These are phyloP conservation scores for Gastroboletus turbinatus DNA, from an alignment of 1,284 basidiomycete species.

Conservation along the genomic window DNA sequence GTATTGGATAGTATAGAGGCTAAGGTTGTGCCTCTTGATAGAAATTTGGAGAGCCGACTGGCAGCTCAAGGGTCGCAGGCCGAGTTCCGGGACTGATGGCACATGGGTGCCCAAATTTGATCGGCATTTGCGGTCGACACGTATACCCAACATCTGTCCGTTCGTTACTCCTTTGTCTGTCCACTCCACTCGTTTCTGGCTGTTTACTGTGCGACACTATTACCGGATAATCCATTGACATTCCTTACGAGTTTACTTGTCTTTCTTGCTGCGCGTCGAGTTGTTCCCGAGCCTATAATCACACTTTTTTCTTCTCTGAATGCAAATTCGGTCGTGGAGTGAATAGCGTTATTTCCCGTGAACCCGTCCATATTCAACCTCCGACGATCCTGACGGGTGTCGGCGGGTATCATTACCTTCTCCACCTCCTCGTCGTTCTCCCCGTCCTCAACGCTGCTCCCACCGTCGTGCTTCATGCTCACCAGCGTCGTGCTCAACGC, in stretches of 20 bases:
- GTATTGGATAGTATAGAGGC: not conserved
- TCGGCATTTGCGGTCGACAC: conserved; percentile 29
- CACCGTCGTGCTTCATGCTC: conserved; percentile 17
- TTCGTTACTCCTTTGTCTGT: conserved; percentile 35
- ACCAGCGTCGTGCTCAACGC: conserved; percentile 5
- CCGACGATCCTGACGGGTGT: conserved; percentile 25
- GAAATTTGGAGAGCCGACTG: conserved; percentile 87
- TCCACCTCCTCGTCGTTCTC: conserved; percentile 6
- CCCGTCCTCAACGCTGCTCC: conserved; percentile 2
- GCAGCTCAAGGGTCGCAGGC: conserved; percentile 77
- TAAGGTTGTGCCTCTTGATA: conserved; percentile 32
- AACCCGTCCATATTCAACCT: conserved; percentile 28
- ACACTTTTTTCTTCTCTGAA: conserved; percentile 12
- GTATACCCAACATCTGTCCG: conserved; percentile 36
- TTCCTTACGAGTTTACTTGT: conserved; percentile 32
- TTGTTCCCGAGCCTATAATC: conserved; percentile 29
- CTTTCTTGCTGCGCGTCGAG: conserved; percentile 31
- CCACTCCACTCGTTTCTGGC: conserved; percentile 31
- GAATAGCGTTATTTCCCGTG: conserved; percentile 7
- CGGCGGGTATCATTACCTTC: conserved; percentile 3
- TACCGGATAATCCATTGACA: conserved; percentile 39
- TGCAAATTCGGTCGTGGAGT: conserved; percentile 7
- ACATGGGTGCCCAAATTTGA: conserved; percentile 20
- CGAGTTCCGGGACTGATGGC: conserved; percentile 56
- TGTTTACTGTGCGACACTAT: conserved; percentile 36